Base-by-base conservation (phyloP, 257 asterid species). In the Salvia hispanica region DNA sequence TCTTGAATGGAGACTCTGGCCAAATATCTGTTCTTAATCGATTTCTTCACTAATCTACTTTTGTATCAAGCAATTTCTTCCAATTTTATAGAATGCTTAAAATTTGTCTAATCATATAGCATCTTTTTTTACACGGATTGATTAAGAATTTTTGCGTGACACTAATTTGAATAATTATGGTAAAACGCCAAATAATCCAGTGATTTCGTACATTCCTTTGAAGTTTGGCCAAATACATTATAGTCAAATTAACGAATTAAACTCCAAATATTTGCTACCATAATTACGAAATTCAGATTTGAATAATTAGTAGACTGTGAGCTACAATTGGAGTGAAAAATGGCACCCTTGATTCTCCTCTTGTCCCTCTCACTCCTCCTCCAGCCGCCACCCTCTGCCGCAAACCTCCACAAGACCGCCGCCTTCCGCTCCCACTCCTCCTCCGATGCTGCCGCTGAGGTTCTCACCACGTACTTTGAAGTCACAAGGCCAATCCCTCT, bases 1-100 rank as follows among this genome's bases (percentile, higher is more conserved):
- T 94, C 78, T 80, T 91, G 75, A 84, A 94, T 67, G 99, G 97
- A 73, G 98, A 94, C 79, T 94, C 97, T 33, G 95, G 99, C 73
- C 95, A 88, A 72, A 78, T 94, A 67, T 87, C 91, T 28, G 79
- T 91, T 64, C 80, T 94, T n/a, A 94, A 84, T 56, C 79, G 85
- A 58, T 79, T 71, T 66, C 90, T 88, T 80, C 70, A 76, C 16
- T 86, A 84, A 82, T 12, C 62, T 54, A 48, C 11, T 12, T 21
- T 51, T 65, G 62, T 62, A 57, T 39, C 50, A 7, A 60, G 55
- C 4, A 16, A 18, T 66, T 66, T 64, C 72, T 72, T 61, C 47
- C 54, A 57, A 60, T 65, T 71, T 74, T 74, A 65, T 78, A 78
- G 66, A 62, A 61, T 52, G 65, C 36, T 46, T 14, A 45, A 64